phyloP scores from a whole-genome alignment of 2,329 filamentous ascomycete genomes.

The Colletotrichum sp. region DNA sequence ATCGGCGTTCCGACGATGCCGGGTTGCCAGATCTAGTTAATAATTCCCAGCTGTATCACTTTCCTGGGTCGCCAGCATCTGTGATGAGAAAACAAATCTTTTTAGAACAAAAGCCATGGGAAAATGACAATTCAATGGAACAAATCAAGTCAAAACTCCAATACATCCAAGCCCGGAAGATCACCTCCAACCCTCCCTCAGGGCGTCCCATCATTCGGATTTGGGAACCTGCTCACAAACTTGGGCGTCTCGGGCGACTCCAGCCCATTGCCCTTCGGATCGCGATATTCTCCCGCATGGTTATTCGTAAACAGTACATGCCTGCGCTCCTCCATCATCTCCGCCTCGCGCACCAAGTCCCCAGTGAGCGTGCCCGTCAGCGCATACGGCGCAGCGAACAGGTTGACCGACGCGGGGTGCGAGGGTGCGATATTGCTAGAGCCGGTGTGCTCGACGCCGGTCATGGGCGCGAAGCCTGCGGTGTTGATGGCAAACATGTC shows the following conservation, averaged over 20 bases:
- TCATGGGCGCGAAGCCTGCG: neutral
- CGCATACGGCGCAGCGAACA: neutral
- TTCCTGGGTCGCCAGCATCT: neutral
- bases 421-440: neutral
- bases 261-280: neutral
- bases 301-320: rapidly evolving
- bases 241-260: neutral
- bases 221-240: neutral
- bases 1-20: too few relatives aligned
- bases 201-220: neutral
- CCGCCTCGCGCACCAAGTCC: neutral
- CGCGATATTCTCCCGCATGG: rapidly evolving
- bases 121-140: too few relatives aligned
- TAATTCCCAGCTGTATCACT: rapidly evolving
- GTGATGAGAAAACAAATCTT: rapidly evolving
- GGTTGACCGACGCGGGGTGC: neutral
- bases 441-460: neutral
- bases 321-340: neutral
- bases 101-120: rapidly evolving
- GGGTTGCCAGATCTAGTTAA: too few relatives aligned
- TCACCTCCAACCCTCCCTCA: neutral
- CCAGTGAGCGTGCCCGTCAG: neutral
- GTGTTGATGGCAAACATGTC: neutral
- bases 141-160: neutral
- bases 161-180: rapidly evolving